These are phyloP conservation scores for Trichoderma cornu-damae DNA, from an alignment of 2,329 filamentous ascomycete genomes.

Conservation along the genomic window DNA sequence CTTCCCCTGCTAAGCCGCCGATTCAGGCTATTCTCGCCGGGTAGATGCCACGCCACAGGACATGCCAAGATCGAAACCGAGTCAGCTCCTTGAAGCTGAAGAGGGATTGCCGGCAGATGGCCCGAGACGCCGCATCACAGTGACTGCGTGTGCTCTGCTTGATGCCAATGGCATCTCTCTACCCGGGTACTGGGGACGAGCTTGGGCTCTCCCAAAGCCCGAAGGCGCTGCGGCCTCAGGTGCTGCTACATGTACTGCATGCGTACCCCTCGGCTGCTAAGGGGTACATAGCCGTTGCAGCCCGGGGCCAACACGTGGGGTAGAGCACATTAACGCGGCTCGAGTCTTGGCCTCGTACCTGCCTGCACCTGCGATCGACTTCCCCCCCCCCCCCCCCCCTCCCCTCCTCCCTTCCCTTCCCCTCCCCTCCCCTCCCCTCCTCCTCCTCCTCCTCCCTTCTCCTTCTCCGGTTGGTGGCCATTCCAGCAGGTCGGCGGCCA, in stretches of 20 bases:
- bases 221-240: not conserved
- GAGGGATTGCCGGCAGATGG: too few species aligned
- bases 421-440: too few species aligned
- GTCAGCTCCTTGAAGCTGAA: not conserved
- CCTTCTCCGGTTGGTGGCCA: too few species aligned
- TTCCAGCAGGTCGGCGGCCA: constrained; percentile 12
- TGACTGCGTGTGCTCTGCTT: too few species aligned
- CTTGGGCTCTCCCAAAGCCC: not conserved
- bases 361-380: not conserved
- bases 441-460: too few species aligned
- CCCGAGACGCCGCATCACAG: too few species aligned
- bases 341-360: not conserved
- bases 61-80: not conserved
- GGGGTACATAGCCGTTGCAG: not conserved
- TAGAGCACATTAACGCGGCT: not conserved
- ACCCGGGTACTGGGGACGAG: too few species aligned
- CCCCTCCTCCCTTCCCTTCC: too few species aligned
- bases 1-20: not conserved
- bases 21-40: not conserved
- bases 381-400: too few species aligned
- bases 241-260: not conserved
- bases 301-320: not conserved
- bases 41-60: too few species aligned
- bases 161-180: too few species aligned
- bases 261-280: not conserved